Percentiles rank a stretch among this genome's conserved stretches.
phyloP scores from a whole-genome alignment of 1,284 basidiomycete genomes.

The Boletus chippewaensis region DNA sequence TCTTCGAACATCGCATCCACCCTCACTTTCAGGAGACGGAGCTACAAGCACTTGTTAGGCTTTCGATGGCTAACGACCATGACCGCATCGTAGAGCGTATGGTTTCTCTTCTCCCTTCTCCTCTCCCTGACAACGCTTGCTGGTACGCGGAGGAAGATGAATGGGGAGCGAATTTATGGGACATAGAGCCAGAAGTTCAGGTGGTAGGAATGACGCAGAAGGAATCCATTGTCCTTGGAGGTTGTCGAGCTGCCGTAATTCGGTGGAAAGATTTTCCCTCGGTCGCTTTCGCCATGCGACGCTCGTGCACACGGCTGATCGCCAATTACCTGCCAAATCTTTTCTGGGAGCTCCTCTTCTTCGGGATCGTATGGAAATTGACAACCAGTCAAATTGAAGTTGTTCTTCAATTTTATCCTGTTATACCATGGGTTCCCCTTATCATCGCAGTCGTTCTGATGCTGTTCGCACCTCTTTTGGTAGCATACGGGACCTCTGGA shows the following conservation, averaged over 20 bases:
- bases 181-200: slow-evolving; percentile 24
- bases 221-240: slow-evolving; percentile 24
- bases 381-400: too few relatives aligned
- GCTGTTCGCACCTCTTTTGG: slow-evolving; percentile 14
- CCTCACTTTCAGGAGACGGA: slow-evolving; percentile 21
- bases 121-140: background rate
- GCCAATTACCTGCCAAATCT: slow-evolving; percentile 9
- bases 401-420: too few relatives aligned
- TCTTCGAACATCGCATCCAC: slow-evolving; percentile 26
- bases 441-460: slow-evolving; percentile 15
- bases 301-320: slow-evolving; percentile 17
- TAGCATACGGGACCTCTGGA: slow-evolving; percentile 22
- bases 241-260: slow-evolving; percentile 24
- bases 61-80: slow-evolving; percentile 28
- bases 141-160: slow-evolving; percentile 24
- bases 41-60: slow-evolving; percentile 22
- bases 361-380: too few relatives aligned
- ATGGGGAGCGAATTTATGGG: slow-evolving; percentile 23
- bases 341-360: slow-evolving; percentile 1
- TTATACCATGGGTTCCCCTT: slow-evolving; percentile 1
- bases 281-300: slow-evolving; percentile 15
- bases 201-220: slow-evolving; percentile 22
- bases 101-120: slow-evolving; percentile 18
- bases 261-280: slow-evolving; percentile 25
- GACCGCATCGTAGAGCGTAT: slow-evolving; percentile 26